A percentile compares a stretch with the other conserved stretches of the same genome.
Conservation (phyloP, 805 yeast species). For the Saccharomycopsis capsularis region DNA sequence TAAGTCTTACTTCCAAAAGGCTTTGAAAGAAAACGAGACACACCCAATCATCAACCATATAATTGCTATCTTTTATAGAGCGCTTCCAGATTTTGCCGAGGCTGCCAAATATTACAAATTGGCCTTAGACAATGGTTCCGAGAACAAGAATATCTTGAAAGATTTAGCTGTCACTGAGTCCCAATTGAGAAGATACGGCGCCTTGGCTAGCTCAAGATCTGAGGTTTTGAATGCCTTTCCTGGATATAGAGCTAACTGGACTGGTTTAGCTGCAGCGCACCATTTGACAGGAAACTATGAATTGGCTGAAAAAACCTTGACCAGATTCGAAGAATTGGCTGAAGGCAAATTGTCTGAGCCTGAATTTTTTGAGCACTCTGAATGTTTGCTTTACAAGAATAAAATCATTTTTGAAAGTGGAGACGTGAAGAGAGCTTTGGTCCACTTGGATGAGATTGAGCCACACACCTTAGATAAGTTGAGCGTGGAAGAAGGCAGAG, state of each 20-base stretch:
- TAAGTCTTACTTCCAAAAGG: slow-evolving; percentile 51
- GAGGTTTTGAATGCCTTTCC: slow-evolving; percentile 63
- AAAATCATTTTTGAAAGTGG: slow-evolving; percentile 57
- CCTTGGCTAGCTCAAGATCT: slow-evolving; percentile 56
- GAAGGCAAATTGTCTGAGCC: slow-evolving; percentile 58
- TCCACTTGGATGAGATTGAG: slow-evolving; percentile 48
- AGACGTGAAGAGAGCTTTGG: slow-evolving; percentile 56
- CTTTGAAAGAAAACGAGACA: slow-evolving; percentile 48
- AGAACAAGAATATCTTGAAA: slow-evolving; percentile 69
- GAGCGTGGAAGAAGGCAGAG: slow-evolving; percentile 59
- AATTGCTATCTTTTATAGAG: slow-evolving; percentile 75
- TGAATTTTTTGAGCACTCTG: slow-evolving; percentile 74
- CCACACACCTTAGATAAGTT: slow-evolving; percentile 50
- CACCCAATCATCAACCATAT: slow-evolving; percentile 78
- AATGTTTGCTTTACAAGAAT: slow-evolving; percentile 69
- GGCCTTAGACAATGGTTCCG: slow-evolving; percentile 71
- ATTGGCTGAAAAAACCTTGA: slow-evolving; percentile 64
- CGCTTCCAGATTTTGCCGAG: slow-evolving; percentile 59
- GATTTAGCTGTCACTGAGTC: slow-evolving; percentile 77
- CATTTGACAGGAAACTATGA: slow-evolving; percentile 62
- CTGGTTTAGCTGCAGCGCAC: slow-evolving; percentile 79
- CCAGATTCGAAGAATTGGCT: slow-evolving; percentile 69
- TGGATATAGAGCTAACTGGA: slow-evolving; percentile 88
- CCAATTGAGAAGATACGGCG: slow-evolving; percentile 69
- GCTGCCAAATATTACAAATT: slow-evolving; percentile 74